Conservation (phyloP, 1,284 basidiomycete genomes). For the Meripilus lineatus region DNA sequence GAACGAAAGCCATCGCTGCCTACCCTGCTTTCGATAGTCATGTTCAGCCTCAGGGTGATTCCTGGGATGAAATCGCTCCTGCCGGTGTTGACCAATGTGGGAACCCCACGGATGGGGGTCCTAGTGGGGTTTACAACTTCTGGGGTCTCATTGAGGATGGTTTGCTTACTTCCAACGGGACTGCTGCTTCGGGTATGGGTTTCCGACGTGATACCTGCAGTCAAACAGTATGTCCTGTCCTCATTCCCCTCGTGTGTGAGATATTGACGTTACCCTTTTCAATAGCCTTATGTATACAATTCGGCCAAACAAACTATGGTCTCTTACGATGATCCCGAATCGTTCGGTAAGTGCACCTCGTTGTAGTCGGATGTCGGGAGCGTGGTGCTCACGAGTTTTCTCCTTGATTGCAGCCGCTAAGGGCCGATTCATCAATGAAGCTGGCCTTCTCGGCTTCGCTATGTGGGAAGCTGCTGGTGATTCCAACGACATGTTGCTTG, state of each 20-base stretch:
- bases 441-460: constrained; percentile 45
- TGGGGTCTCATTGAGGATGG: constrained; percentile 36
- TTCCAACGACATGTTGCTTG: constrained; percentile 41
- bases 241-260: neutral
- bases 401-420: constrained; percentile 21
- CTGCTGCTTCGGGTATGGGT: constrained; percentile 32
- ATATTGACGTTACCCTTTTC: neutral
- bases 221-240: constrained; percentile 37
- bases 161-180: constrained; percentile 34
- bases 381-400: neutral
- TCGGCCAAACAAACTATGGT: constrained; percentile 32
- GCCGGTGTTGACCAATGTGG: constrained; percentile 36
- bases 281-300: constrained; percentile 45
- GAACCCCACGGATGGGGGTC: constrained; percentile 21
- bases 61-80: constrained; percentile 31
- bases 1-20: constrained; percentile 23
- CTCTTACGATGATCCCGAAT: constrained; percentile 35
- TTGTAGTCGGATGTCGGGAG: too few relatives aligned
- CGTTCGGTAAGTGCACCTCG: constrained; percentile 25
- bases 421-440: constrained; percentile 28
- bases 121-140: constrained; percentile 36
- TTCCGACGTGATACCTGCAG: constrained; percentile 42
- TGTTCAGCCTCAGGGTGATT: constrained; percentile 36
- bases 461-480: constrained; percentile 55
- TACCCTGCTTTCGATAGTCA: constrained; percentile 35